Conservation (phyloP, 176 grass and related monocot species). For the Rhipidocladum racemiflorum region DNA sequence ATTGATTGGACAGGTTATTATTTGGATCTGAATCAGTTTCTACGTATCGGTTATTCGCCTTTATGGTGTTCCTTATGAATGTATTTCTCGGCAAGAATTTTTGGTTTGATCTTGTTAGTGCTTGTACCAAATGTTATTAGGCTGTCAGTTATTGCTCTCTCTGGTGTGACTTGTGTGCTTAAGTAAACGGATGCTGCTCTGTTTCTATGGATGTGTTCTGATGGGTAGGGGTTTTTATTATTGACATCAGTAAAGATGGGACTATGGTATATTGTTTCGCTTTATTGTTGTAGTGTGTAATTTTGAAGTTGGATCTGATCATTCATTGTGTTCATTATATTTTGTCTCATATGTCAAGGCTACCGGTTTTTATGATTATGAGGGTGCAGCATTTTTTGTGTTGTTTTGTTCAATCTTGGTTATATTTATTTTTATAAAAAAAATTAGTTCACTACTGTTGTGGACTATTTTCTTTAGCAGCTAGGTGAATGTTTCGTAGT, state of each 20-base stretch:
- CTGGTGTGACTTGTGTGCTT: not conserved
- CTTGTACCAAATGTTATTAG: not conserved
- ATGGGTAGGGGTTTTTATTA: too few species aligned
- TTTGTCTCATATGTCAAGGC: not conserved
- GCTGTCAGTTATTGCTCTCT: not conserved
- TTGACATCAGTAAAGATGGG: too few species aligned
- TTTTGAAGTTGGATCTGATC: not conserved
- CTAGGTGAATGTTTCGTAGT: not conserved
- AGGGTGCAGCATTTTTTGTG: not conserved
- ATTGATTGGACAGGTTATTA: not conserved
- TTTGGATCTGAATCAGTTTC: slow-evolving; percentile 18
- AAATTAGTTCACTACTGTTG: too few species aligned
- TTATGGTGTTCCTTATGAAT: not conserved
- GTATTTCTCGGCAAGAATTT: not conserved
- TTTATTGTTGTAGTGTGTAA: not conserved
- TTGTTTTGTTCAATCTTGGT: too few species aligned
- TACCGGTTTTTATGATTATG: not conserved
- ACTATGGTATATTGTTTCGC: too few species aligned
- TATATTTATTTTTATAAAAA: too few species aligned
- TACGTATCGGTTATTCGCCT: not conserved
- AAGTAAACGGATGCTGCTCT: too few species aligned
- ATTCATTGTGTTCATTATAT: not conserved
- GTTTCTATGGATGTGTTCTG: too few species aligned
- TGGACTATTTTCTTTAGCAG: too few species aligned
- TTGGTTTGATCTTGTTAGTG: not conserved